These are phyloP conservation scores for Tulasnella sp. DNA, from an alignment of 768 basidiomycete genomes.

Conservation along the genomic window DNA sequence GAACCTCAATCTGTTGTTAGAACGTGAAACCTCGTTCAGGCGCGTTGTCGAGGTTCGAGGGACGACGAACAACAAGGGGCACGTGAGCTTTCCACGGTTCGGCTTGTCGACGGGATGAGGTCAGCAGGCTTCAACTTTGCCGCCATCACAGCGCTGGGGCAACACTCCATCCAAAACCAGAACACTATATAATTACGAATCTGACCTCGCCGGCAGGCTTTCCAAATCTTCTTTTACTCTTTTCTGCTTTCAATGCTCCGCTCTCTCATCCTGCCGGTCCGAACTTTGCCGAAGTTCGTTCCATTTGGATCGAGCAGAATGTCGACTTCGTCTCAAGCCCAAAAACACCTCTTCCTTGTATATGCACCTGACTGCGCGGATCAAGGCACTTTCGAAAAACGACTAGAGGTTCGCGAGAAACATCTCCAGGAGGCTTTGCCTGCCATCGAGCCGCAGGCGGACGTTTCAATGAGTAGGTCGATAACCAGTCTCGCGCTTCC, in stretches of 20 bases:
- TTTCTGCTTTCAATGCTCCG: background rate
- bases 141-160: no score
- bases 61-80: background rate
- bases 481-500: no score
- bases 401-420: conserved; percentile 57
- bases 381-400: conserved; percentile 58
- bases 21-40: background rate
- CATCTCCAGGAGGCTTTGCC: conserved; percentile 56
- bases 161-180: no score
- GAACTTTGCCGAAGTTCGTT: background rate
- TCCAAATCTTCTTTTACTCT: background rate
- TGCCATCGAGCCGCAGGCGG: conserved; percentile 33
- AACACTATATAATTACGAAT: no score
- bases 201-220: no score
- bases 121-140: background rate
- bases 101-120: background rate
- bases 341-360: conserved; percentile 52
- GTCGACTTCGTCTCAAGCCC: background rate
- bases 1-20: no score
- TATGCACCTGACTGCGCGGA: conserved; percentile 71
- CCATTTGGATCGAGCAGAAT: background rate
- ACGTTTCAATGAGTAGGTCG: conserved; percentile 36
- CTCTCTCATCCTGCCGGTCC: background rate
- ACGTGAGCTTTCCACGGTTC: background rate
- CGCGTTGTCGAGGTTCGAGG: no score